A percentile compares a stretch with the other conserved stretches of the same genome.
phyloP scores from a whole-genome alignment of 2,329 filamentous ascomycete species.

The Cladosporium sp. region DNA sequence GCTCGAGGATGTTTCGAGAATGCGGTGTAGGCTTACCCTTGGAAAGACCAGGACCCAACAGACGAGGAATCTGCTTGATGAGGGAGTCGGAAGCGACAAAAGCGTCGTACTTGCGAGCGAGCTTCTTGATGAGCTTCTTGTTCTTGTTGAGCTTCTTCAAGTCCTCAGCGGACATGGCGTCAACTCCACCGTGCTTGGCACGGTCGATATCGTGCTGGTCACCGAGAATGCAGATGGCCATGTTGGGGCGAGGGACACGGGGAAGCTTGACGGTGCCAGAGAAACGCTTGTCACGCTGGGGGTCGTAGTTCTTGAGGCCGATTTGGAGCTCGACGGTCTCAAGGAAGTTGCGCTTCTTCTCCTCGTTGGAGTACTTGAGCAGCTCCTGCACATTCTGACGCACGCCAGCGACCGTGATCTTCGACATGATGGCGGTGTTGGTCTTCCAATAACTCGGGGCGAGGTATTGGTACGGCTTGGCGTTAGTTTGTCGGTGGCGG shows the following conservation, averaged over 20 bases:
- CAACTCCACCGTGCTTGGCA: slow-evolving; percentile 97
- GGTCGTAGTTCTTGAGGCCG: slow-evolving; percentile 96
- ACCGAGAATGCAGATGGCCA: slow-evolving; percentile 84
- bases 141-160: slow-evolving; percentile 99
- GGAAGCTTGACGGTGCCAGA: slow-evolving; percentile 97
- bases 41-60: slow-evolving; percentile 95
- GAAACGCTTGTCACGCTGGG: slow-evolving; percentile 99
- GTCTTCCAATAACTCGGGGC: slow-evolving; percentile 44
- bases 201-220: slow-evolving; percentile 99
- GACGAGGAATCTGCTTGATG: slow-evolving; percentile 99
- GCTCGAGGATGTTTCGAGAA: background rate
- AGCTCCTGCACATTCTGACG: slow-evolving; percentile 90
- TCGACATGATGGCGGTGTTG: slow-evolving; percentile 60
- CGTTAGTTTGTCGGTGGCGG: slow-evolving; percentile 22
- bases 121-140: slow-evolving; percentile 99
- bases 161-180: slow-evolving; percentile 97
- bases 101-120: slow-evolving; percentile 99
- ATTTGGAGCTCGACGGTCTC: slow-evolving; percentile 69
- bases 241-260: slow-evolving; percentile 82
- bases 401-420: slow-evolving; percentile 88
- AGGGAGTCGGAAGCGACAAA: slow-evolving; percentile 95
- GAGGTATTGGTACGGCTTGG: slow-evolving; percentile 34
- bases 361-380: slow-evolving; percentile 72
- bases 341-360: slow-evolving; percentile 41
- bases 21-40: slow-evolving; percentile 59